A percentile compares a stretch with the other conserved stretches of the same genome.
Conservation (phyloP, 352 stramenopile species). For the Thalassiosira delicatula region DNA sequence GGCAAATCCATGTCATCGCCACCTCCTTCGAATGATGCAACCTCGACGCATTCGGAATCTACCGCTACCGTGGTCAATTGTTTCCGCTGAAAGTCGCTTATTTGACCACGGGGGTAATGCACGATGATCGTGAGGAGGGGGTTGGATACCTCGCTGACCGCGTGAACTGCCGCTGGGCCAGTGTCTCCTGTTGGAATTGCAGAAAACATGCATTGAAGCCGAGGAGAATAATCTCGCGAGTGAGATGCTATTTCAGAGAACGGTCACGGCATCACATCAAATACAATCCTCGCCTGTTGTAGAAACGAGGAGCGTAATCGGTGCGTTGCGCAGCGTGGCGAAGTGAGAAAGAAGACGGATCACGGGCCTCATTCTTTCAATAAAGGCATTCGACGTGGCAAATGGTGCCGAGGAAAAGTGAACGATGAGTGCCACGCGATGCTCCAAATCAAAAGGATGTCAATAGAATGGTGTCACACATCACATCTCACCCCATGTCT, state of each 20-base stretch:
- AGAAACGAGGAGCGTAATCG: conserved; percentile 73
- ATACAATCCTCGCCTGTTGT: conserved; percentile 85
- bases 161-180: conserved; percentile 81
- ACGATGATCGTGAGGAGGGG: conserved; percentile 76
- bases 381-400: no score
- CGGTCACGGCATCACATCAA: no score
- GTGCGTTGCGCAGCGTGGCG: conserved; percentile 59
- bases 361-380: no score
- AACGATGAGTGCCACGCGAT: no score
- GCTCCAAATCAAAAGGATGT: no score
- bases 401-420: no score
- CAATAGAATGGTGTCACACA: no score
- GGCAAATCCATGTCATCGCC: conserved; percentile 85
- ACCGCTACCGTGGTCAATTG: conserved; percentile 80
- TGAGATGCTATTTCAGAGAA: no score
- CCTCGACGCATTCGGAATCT: conserved; percentile 65
- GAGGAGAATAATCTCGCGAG: no score
- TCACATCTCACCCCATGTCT: conserved; percentile 80
- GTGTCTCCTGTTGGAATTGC: conserved; percentile 83
- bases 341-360: no score
- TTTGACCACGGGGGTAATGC: conserved; percentile 83
- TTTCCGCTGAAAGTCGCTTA: conserved; percentile 80
- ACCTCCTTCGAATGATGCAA: conserved; percentile 80
- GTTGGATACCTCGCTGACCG: conserved; percentile 70
- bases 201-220: no score